These are phyloP conservation scores for Dichomitus squalens DNA, from an alignment of 1,284 basidiomycete species.

Conservation along the genomic window DNA sequence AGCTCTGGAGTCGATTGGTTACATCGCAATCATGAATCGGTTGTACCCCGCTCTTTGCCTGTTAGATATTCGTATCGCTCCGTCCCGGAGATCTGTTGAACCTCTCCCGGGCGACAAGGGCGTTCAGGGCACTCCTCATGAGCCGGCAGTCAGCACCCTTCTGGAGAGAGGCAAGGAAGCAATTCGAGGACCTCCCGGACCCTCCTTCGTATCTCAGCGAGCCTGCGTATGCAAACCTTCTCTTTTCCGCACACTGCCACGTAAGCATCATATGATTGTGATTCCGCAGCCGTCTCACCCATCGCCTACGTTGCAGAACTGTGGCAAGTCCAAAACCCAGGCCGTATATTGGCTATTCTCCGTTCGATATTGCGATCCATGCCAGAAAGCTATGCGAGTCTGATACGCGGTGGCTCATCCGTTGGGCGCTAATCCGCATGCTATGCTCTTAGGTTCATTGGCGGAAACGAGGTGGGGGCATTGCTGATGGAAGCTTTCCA, in stretches of 20 bases:
- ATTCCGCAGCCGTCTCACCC: background rate
- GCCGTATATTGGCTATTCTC: background rate
- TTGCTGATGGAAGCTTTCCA: background rate
- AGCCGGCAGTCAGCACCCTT: slow-evolving; percentile 6
- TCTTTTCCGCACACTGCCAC: slow-evolving; percentile 17
- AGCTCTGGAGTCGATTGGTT: too few species aligned
- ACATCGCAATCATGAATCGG: background rate
- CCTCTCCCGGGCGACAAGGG: slow-evolving; percentile 17
- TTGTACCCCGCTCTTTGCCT: too few species aligned
- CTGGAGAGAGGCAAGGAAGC: slow-evolving; percentile 16
- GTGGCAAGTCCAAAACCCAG: background rate
- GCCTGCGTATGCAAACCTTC: slow-evolving; percentile 17
- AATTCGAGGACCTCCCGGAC: slow-evolving; percentile 12
- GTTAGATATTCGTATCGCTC: slow-evolving; percentile 17
- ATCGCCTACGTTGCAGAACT: background rate
- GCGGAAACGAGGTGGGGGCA: background rate
- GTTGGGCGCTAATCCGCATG: background rate
- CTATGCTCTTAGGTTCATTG: background rate
- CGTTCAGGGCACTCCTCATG: slow-evolving; percentile 17
- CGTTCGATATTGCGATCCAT: background rate
- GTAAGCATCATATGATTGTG: background rate
- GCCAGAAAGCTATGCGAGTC: background rate
- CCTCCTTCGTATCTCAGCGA: slow-evolving; percentile 16
- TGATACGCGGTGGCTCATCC: too few species aligned
- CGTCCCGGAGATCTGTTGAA: slow-evolving; percentile 21